Evolutionary conservation across 768 basidiomycete species (phyloP).

Genomic region (Clitopilus hobsonii): DNA sequence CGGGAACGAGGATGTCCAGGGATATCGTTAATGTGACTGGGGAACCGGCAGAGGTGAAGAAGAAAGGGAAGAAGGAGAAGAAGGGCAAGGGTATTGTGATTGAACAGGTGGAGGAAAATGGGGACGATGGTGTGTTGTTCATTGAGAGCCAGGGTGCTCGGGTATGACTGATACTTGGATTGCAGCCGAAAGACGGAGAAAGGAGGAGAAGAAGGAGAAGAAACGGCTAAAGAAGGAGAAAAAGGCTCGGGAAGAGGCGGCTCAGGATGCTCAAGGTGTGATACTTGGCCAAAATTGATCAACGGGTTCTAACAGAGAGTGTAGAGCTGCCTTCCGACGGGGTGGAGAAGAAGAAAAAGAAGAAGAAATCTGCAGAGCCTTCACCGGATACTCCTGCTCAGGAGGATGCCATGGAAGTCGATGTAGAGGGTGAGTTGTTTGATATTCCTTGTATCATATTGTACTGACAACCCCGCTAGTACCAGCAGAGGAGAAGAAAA

Average conservation of each 20-base stretch:
- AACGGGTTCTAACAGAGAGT: too few relatives aligned
- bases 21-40: slow-evolving; percentile 9
- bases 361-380: slow-evolving; percentile 13
- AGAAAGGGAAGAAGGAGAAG: slow-evolving; percentile 16
- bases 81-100: slow-evolving; percentile 17
- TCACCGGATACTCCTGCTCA: slow-evolving; percentile 5
- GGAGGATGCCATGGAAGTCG: slow-evolving; percentile 15
- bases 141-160: neutral
- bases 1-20: slow-evolving; percentile 24
- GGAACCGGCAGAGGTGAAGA: neutral
- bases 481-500: slow-evolving; percentile 23
- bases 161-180: neutral
- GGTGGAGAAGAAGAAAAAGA: slow-evolving; percentile 25
- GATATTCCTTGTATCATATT: neutral
- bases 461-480: neutral
- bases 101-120: too few relatives aligned
- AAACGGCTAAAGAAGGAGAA: slow-evolving; percentile 20
- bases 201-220: slow-evolving; percentile 14
- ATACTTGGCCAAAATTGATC: too few relatives aligned
- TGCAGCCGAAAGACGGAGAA: slow-evolving; percentile 8
- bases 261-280: slow-evolving; percentile 15
- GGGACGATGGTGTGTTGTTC: slow-evolving; percentile 2
- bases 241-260: slow-evolving; percentile 11
- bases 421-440: slow-evolving; percentile 17
- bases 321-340: slow-evolving; percentile 12